Base-by-base conservation (phyloP, 805 yeast species). In the Nakazawaea sp. region DNA sequence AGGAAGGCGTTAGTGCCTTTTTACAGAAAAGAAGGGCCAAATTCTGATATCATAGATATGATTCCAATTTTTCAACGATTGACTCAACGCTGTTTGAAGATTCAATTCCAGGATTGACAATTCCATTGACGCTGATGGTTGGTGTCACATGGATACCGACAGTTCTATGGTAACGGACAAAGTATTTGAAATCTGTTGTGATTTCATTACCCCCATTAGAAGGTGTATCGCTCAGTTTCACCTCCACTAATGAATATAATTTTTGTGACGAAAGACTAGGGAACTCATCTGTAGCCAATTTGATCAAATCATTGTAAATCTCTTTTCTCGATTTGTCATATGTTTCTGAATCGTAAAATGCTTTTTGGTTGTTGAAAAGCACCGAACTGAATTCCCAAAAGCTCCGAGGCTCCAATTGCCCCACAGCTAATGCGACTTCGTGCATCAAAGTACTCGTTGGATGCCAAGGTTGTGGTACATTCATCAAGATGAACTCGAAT, bases 401-500 rank as follows among this genome's bases (percentile, higher is more conserved):
- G 44, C 61, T 56, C 1, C 52, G 56, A 1, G 84, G 81, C 12
- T 61, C 64, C n/a, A 62, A 43, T 33, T 70, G 62, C n/a, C 82
- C 83, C 21, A 80, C 78, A 0, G 80, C 88, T 18, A 87, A 55
- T 0, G 82, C 68, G 29, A 82, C 81, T 51, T 87, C 95, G 53
- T 81, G 81, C 27, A 77, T 62, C 26, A 75, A 58, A 4, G 74
- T 70, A 1, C 90, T 79, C 39, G 77, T 74, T 30, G 89, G 80
- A 55, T 87, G 96, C 95, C 95, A 87, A 46, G 94, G 92, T 62
- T 87, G 96, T n/a, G 82, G 66, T 28, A 80, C 87, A 50, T 84
- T 81, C 43, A 78, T 70, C 55, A 81, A 75, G 9, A 77, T 72
- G 43, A 84, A 68, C 45, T 75, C 73, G 47, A 80, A 72, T 42